phyloP scores from a whole-genome alignment of 176 grass and related monocot species.

The Carex myosuroides region DNA sequence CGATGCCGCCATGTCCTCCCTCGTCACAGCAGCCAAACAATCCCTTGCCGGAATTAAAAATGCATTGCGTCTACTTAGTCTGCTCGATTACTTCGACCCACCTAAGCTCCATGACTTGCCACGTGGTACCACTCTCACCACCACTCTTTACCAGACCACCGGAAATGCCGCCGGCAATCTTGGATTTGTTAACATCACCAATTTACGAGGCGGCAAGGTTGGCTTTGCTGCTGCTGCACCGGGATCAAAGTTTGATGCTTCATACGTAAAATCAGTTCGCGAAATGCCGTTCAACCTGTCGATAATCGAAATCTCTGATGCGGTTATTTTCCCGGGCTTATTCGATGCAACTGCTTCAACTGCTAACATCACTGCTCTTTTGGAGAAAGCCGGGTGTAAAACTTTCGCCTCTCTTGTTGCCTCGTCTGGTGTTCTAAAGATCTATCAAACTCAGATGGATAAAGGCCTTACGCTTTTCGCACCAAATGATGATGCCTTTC shows the following conservation, averaged over 20 bases:
- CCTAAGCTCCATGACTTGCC: slow-evolving; percentile 60
- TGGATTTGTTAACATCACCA: slow-evolving; percentile 59
- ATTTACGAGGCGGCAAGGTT: slow-evolving; percentile 45
- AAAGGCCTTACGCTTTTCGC: slow-evolving; percentile 82
- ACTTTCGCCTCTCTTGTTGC: slow-evolving; percentile 51
- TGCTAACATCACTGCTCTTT: slow-evolving; percentile 49
- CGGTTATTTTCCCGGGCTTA: slow-evolving; percentile 69
- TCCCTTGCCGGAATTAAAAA: slow-evolving; percentile 74
- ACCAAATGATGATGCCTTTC: slow-evolving; percentile 79
- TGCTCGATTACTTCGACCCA: slow-evolving; percentile 91
- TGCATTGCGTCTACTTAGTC: slow-evolving; percentile 60
- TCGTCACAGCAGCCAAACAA: slow-evolving; percentile 43
- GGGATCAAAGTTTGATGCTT: slow-evolving; percentile 47
- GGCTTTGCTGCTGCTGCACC: slow-evolving; percentile 50
- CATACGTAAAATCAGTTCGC: slow-evolving; percentile 55
- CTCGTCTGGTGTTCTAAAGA: slow-evolving; percentile 56
- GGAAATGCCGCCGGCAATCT: slow-evolving; percentile 46
- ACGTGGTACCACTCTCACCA: slow-evolving; percentile 35
- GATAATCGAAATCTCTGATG: slow-evolving; percentile 49
- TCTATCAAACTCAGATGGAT: slow-evolving; percentile 66
- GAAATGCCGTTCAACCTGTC: slow-evolving; percentile 63
- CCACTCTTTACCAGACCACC: slow-evolving; percentile 84
- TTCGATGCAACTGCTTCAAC: slow-evolving; percentile 37
- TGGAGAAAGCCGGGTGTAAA: slow-evolving; percentile 91
- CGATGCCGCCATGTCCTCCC: slow-evolving; percentile 53